Percentiles rank a stretch among this genome's conserved stretches.
Conservation (phyloP, 2,329 filamentous ascomycete species). For the Aspergillus sp. region DNA sequence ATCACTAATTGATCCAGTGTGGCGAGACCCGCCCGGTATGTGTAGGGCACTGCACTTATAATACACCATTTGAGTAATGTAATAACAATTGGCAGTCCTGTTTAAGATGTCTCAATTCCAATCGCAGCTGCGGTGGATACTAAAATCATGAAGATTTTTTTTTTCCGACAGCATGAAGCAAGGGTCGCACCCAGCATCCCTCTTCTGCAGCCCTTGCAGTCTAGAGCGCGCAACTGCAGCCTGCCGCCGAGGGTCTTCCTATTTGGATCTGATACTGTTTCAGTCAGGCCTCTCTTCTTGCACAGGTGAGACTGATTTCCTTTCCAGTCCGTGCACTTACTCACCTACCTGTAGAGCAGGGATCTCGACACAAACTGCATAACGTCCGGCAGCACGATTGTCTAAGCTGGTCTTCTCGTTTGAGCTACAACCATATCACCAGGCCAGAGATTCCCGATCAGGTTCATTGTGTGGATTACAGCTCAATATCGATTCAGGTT, state of each 20-base stretch:
- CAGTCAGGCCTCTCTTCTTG: too few species aligned
- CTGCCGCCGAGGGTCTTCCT: not conserved
- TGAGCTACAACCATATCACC: too few species aligned
- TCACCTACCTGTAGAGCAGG: too few species aligned
- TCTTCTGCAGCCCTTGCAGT: not conserved
- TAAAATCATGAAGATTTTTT: not conserved
- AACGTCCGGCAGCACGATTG: too few species aligned
- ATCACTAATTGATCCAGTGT: not conserved
- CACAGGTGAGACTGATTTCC: too few species aligned
- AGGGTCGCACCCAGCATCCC: too few species aligned
- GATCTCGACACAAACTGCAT: too few species aligned
- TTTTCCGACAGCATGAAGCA: slow-evolving; percentile 2
- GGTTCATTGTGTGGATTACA: too few species aligned
- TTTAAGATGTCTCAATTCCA: slow-evolving; percentile 1
- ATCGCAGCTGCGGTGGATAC: slow-evolving; percentile 4
- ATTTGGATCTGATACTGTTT: not conserved
- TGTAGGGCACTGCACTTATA: not conserved
- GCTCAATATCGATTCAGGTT: too few species aligned
- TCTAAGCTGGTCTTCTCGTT: too few species aligned
- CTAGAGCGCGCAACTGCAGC: slow-evolving; percentile 6
- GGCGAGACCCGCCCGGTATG: slow-evolving; percentile 7
- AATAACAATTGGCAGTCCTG: not conserved
- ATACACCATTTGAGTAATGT: not conserved
- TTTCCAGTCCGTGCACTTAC: too few species aligned
- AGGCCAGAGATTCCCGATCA: too few species aligned